Evolutionary conservation across 1,284 basidiomycete species (phyloP), one percentile per base, ranked within the genome.

Genomic region (Pulveroboletus sp.): DNA sequence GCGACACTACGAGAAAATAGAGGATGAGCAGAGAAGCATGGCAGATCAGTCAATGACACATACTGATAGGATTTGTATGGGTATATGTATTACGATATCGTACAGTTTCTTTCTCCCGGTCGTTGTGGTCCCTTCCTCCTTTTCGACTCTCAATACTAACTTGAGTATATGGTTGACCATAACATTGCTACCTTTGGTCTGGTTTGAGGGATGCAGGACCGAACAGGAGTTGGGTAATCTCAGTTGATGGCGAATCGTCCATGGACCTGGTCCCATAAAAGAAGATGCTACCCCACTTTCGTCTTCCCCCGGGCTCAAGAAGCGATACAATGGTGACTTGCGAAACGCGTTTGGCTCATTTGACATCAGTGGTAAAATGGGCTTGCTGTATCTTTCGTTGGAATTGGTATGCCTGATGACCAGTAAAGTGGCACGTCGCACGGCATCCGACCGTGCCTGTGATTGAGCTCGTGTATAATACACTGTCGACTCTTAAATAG

Each of bases 21-120:
- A 3, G n/a, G 9, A 39, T 58, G 24, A 56, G 17, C 22, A 51
- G 25, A 40, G 24, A 36, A 26, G 28, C 11, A 48, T 17, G 22
- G n/a, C n/a, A n/a, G n/a, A n/a, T n/a, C n/a, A n/a, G n/a, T n/a
- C n/a, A n/a, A n/a, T n/a, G n/a, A n/a, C n/a, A n/a, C 89, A 77
- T 57, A 92, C 91, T 10, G 91, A 91, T 51, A 93, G 80, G 54
- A 94, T 84, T 54, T 88, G 84, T 28, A 95, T 79, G 0, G 92
- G 92, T 0, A 85, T 84, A 66, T 93, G 91, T 54, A 98, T 87
- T 49, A 95, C 88, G 64, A 98, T 94, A 73, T 98, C 96, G 74
- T 91, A 95, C 67, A 91, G 73, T 72, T 93, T 94, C 60, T 85
- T 80, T 69, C 83, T 88, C 40, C 89, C 82, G 5, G 78, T 85